These are phyloP conservation scores for Camellia granthamiana DNA, from an alignment of 148 eudicot genomes.

Conservation along the genomic window DNA sequence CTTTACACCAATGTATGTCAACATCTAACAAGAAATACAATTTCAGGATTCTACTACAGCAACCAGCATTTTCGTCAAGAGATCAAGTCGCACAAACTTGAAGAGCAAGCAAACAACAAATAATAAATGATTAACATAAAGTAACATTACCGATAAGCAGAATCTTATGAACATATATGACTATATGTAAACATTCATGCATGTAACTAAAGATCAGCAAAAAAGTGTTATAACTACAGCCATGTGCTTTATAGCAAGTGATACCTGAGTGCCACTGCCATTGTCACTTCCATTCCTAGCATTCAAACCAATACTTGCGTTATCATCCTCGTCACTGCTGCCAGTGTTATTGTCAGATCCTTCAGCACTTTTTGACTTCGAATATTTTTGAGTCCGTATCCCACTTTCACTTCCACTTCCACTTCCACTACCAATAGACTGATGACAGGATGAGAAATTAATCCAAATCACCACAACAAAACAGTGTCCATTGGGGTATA, in stretches of 20 bases:
- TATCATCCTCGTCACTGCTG: slow-evolving; percentile 50
- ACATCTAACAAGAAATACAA: not conserved
- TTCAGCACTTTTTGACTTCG: slow-evolving; percentile 43
- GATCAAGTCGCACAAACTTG: not conserved
- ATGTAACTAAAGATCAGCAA: not conserved
- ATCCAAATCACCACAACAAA: slow-evolving; percentile 11
- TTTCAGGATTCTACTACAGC: not conserved
- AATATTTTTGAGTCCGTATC: slow-evolving; percentile 38
- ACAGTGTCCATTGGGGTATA: not conserved
- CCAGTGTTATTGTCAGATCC: slow-evolving; percentile 45
- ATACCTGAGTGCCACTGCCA: slow-evolving; percentile 82
- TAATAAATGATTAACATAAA: not conserved
- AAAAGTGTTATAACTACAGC: not conserved
- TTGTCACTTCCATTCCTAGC: slow-evolving; percentile 66
- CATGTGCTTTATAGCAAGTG: not conserved
- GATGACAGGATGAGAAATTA: slow-evolving; percentile 19
- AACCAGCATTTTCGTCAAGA: not conserved
- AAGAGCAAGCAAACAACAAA: not conserved
- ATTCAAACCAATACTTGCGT: slow-evolving; percentile 42
- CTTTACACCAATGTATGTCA: not conserved
- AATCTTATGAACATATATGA: not conserved
- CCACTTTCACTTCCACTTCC: slow-evolving; percentile 65
- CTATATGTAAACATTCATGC: not conserved
- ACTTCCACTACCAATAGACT: slow-evolving; percentile 58
- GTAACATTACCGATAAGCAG: not conserved